phyloP scores from a whole-genome alignment of 2,329 filamentous ascomycete genomes.

The Fusarium devonianum region DNA sequence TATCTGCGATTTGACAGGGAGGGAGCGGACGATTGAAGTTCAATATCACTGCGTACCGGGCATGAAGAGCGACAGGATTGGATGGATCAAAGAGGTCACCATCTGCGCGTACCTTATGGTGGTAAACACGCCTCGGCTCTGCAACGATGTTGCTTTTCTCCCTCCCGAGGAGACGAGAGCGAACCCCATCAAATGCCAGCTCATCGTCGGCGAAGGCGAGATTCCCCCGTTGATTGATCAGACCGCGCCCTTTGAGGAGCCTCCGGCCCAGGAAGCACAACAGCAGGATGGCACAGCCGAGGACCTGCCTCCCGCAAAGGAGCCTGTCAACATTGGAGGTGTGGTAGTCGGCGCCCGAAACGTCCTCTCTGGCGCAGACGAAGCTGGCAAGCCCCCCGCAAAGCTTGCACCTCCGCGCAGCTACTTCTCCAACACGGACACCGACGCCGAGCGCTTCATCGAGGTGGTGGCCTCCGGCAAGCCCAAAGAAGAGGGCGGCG shows the following conservation, averaged over 20 bases:
- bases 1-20: conserved; percentile 83
- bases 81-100: conserved; percentile 90
- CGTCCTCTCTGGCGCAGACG: conserved; percentile 54
- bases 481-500: conserved; percentile 65
- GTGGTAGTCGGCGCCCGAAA: conserved; percentile 60
- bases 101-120: conserved; percentile 95
- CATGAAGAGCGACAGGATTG: conserved; percentile 75
- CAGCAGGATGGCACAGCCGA: conserved; percentile 18
- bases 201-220: conserved; percentile 64
- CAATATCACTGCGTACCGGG: conserved; percentile 82
- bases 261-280: conserved; percentile 14
- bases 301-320: conserved; percentile 44
- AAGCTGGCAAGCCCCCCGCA: conserved; percentile 56
- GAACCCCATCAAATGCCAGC: conserved; percentile 78
- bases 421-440: conserved; percentile 44
- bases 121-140: conserved; percentile 86
- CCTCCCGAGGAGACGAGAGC: conserved; percentile 80
- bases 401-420: conserved; percentile 56
- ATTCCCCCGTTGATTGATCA: conserved; percentile 50
- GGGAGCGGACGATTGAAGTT: conserved; percentile 83
- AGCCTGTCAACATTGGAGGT: conserved; percentile 58
- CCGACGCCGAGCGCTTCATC: conserved; percentile 43
- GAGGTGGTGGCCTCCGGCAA: conserved; percentile 56
- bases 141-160: conserved; percentile 84
- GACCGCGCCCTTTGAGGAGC: conserved; percentile 43